Conservation (phyloP, 148 eudicot species). For the Vaccinium myrtillus region DNA sequence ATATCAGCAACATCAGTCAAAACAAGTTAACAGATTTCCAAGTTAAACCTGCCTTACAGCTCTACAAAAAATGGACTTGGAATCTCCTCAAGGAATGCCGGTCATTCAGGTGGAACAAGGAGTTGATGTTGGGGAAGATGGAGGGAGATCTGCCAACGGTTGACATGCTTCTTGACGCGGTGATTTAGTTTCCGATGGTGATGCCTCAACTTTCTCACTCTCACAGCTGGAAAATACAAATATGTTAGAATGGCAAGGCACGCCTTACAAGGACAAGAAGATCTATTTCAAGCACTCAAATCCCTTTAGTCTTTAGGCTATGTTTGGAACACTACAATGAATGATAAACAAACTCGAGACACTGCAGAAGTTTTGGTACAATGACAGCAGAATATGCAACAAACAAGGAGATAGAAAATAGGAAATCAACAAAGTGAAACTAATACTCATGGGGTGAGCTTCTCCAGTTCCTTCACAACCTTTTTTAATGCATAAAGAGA, state of each 20-base stretch:
- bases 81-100: not conserved
- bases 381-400: not conserved
- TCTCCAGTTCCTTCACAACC: slow-evolving; percentile 18
- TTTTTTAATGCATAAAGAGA: slow-evolving; percentile 26
- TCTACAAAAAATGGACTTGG: not conserved
- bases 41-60: not conserved
- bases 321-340: too few species aligned
- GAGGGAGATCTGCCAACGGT: too few species aligned
- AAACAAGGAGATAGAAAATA: not conserved
- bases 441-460: slow-evolving; percentile 20
- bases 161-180: too few species aligned
- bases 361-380: not conserved
- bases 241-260: not conserved
- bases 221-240: not conserved
- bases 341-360: not conserved
- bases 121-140: not conserved
- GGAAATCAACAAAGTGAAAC: not conserved
- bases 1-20: not conserved
- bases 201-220: too few species aligned
- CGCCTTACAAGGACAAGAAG: not conserved
- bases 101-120: not conserved
- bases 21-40: not conserved
- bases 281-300: not conserved
- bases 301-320: not conserved
- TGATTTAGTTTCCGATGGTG: too few species aligned